Evolutionary conservation across 805 yeast genomes (phyloP).

Genomic region (Saturnispora besseyi): DNA sequence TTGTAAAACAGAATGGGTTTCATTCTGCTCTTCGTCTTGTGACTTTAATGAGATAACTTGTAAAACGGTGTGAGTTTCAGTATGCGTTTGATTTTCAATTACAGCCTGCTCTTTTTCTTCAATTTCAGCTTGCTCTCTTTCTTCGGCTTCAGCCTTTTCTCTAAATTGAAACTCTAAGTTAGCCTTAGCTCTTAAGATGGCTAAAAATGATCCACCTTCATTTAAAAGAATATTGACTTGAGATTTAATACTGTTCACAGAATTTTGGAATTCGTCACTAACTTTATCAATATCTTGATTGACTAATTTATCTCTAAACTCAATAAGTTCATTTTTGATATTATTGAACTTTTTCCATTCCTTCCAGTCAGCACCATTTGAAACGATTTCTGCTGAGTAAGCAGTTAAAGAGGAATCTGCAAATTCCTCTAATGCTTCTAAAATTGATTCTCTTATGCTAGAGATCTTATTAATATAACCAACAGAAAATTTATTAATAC

Average conservation of each 20-base stretch:
- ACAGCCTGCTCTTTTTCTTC: conserved; percentile 8
- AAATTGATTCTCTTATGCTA: conserved; percentile 33
- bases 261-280: conserved; percentile 20
- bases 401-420: conserved; percentile 59
- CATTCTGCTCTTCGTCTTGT: conserved; percentile 3
- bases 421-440: conserved; percentile 67
- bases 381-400: conserved; percentile 51
- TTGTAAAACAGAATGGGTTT: conserved; percentile 1
- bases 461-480: conserved; percentile 27
- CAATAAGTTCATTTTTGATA: conserved; percentile 46
- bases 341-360: conserved; percentile 56
- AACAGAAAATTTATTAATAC: conserved; percentile 25
- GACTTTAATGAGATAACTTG: background rate
- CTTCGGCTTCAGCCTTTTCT: conserved; percentile 33
- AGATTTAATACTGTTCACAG: conserved; percentile 31
- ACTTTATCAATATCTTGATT: conserved; percentile 26
- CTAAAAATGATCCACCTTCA: conserved; percentile 55
- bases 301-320: conserved; percentile 45
- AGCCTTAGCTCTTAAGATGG: conserved; percentile 48
- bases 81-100: background rate
- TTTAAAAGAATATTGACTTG: conserved; percentile 42
- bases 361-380: conserved; percentile 35
- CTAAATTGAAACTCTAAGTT: conserved; percentile 48
- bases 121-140: background rate
- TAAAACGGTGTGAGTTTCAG: background rate